Conservation (phyloP, 1,284 basidiomycete species). For the Ceratobasidium theobromae region DNA sequence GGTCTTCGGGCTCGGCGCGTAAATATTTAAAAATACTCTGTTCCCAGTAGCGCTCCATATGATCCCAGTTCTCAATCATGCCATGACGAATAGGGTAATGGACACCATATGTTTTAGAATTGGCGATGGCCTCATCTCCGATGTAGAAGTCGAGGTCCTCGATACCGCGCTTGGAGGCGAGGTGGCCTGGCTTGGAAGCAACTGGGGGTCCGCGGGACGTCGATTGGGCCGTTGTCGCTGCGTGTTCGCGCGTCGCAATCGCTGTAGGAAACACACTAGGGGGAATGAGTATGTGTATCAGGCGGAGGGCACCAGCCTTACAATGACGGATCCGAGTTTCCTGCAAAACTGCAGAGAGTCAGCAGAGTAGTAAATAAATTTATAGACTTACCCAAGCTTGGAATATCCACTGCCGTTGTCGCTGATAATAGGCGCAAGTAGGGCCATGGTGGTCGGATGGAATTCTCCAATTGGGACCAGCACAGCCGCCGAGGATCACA, state of each 20-base stretch:
- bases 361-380: conserved; percentile 32
- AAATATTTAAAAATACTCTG: conserved; percentile 99
- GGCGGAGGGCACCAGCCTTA: conserved; percentile 47
- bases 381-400: conserved; percentile 82
- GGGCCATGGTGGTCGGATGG: conserved; percentile 56
- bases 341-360: conserved; percentile 74
- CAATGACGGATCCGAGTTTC: conserved; percentile 99
- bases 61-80: conserved; percentile 99
- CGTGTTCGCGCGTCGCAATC: conserved; percentile 73
- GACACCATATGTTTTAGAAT: conserved; percentile 91
- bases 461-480: conserved; percentile 3
- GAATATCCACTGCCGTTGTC: conserved; percentile 98
- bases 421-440: conserved; percentile 87
- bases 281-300: conserved; percentile 5
- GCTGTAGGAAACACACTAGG: conserved; percentile 97
- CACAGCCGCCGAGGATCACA: conserved; percentile 2
- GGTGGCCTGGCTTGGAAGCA: conserved; percentile 81
- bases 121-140: conserved; percentile 95
- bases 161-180: conserved; percentile 95
- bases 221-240: conserved; percentile 50
- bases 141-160: conserved; percentile 99
- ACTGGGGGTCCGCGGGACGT: conserved; percentile 54
- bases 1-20: conserved; percentile 97
- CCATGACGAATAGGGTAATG: conserved; percentile 98
- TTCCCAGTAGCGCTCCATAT: conserved; percentile 99